Conservation (phyloP, 202 grass and related monocot species). For the Elaeis oleifera region DNA sequence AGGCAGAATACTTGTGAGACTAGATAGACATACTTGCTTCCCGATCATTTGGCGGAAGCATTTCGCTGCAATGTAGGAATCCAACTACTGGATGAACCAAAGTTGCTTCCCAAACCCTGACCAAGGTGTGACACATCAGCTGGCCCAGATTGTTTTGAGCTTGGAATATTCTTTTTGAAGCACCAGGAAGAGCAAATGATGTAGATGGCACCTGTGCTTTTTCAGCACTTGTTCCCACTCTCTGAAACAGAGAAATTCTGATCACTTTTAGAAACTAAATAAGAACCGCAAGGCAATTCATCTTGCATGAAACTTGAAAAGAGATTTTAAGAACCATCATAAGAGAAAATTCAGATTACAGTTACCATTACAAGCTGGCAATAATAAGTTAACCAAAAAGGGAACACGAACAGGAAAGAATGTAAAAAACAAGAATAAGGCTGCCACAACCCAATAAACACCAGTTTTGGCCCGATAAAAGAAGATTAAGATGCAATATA, state of each 20-base stretch:
- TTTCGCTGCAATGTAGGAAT: constrained; percentile 12
- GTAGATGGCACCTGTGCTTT: constrained; percentile 26
- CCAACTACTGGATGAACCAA: constrained; percentile 21
- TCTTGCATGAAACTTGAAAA: too few species aligned
- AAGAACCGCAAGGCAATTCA: not conserved
- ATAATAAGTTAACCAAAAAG: too few species aligned
- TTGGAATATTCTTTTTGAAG: constrained; percentile 31
- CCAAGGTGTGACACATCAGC: constrained; percentile 25
- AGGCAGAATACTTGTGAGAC: not conserved
- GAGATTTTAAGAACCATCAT: too few species aligned
- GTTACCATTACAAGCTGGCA: too few species aligned
- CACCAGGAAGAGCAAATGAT: constrained; percentile 37
- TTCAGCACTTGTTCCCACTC: constrained; percentile 23
- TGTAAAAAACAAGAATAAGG: too few species aligned
- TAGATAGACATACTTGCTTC: not conserved
- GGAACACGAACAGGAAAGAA: too few species aligned
- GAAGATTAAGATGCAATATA: too few species aligned
- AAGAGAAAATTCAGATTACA: too few species aligned
- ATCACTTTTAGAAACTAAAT: constrained; percentile 9
- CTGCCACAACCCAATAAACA: too few species aligned
- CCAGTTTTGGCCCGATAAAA: too few species aligned
- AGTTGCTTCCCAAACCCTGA: constrained; percentile 48
- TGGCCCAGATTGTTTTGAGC: constrained; percentile 39
- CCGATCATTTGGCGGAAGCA: constrained; percentile 7
- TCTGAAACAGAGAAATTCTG: constrained; percentile 29